Evolutionary conservation across 2,329 filamentous ascomycete genomes (phyloP), one percentile per base, ranked within the genome.

Genomic region (Massarina eburnea): DNA sequence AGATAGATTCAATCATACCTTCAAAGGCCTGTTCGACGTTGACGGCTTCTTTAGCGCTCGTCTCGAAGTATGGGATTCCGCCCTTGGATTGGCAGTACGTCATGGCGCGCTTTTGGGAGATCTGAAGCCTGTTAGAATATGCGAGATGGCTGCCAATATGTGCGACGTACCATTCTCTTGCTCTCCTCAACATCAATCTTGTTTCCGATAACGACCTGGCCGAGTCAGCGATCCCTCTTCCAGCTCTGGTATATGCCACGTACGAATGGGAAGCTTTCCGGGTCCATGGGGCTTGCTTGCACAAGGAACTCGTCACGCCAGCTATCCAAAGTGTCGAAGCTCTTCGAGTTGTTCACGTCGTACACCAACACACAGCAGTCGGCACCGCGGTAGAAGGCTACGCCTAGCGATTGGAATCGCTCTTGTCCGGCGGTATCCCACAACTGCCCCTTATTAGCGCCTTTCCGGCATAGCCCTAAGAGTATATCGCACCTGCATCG

Each of bases 291-390:
- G 58, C 90, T 96, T 6, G 94, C 94, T 75, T 99, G 94, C 60
- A 99, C 96, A 59, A 99, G 75, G 69, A 99, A 99, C 73, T 99
- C 94, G 68, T 99, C 94, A 65, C 94, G 82, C 94, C 94, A 99
- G 75, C 91, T 96, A 71, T 99, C 94, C 49, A 99, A 82, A 12
- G 92, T 95, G 71, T 99, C 94, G 72, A 99, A 99, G 72, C 91
- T 96, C 83, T 99, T 99, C 52, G 91, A 88, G 73, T 96, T 97
- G 78, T 99, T 99, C 73, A 99, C 92, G 68, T 99, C 92, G 78
- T 94, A 97, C 41, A 97, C 92, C 43, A 99, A 80, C 48, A 97
- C 92, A 71, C 94, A 97, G 81, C 92, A 97, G 77, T 99, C 92
- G 59, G 94, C 92, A 54, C 92, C 92, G 54, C 92, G 84, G 76